Evolutionary conservation across 164 flowering plant species (phyloP), one percentile per base, ranked within the genome.

Genomic region (Chimonanthus praecox): DNA sequence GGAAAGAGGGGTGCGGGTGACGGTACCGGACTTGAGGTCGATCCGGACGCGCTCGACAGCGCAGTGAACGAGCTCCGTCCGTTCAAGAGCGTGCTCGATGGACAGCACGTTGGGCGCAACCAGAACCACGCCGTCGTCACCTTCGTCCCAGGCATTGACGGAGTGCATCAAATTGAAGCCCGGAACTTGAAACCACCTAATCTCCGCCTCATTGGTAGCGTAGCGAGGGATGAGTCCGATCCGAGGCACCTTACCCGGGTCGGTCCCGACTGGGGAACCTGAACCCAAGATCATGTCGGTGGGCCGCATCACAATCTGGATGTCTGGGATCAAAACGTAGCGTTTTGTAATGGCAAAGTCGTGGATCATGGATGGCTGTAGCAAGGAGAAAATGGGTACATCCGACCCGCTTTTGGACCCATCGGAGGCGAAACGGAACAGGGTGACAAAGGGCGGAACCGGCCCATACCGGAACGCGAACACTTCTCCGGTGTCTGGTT

Each of bases 91-190:
- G 74, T 90, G 91, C 70, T 88, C 93, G 0, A 86, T 78, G 4
- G 88, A 85, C 2, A 88, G 10, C 5, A 86, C 81, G 71, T 90
- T 92, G 0, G 93, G 88, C 13, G 90, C 96, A 21, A 94, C 67
- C 54, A 94, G 5, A 15, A 85, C 90, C 5, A 92, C 72, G 0
- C 79, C 73, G 16, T 85, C 84, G 2, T 79, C 91, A 8, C 86
- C 90, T 7, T 91, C 97, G 2, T 90, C 98, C 97, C 98, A 94
- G 0, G 97, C 94, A 63, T 94, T 94, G 45, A 88, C 77, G 6
- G 86, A 72, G 74, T 94, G 98, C 10, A 92, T 73, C 7, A 80
- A 64, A 79, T 92, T 92, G 75, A 89, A 88, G 16, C 94, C 93
- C 0, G 94, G 90, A 20, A 87, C 90, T 5, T 89, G 87, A 43